phyloP scores from a whole-genome alignment of 2,329 filamentous ascomycete genomes.

The Trichoderma sp. region DNA sequence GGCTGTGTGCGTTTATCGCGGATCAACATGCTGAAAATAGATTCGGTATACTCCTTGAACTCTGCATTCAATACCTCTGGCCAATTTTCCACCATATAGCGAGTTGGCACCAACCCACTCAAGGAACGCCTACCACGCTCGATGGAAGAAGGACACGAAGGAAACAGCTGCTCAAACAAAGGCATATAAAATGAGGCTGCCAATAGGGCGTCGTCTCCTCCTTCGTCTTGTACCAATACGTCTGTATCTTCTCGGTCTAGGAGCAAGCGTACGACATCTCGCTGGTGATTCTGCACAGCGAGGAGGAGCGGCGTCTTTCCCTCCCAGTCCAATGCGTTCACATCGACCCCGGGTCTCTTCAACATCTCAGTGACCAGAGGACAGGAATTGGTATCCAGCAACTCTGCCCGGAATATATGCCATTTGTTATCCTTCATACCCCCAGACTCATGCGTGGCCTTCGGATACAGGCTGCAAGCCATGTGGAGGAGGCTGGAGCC shows the following conservation, averaged over 20 bases:
- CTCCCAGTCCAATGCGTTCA: neutral
- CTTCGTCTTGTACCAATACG: rapidly evolving
- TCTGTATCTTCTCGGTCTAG: neutral
- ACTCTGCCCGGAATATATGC: neutral
- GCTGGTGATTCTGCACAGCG: neutral
- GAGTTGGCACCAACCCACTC: neutral
- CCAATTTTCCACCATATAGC: neutral
- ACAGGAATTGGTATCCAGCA: neutral
- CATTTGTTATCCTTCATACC: no score
- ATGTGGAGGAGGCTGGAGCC: no score
- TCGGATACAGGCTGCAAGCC: no score
- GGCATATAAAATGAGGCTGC: rapidly evolving
- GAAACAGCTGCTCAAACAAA: neutral
- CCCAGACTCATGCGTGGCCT: no score
- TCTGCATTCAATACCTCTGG: neutral
- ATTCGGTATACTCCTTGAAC: neutral
- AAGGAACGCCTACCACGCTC: rapidly evolving
- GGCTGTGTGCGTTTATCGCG: neutral
- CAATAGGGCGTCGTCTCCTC: neutral
- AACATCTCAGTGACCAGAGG: neutral
- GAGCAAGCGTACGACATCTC: neutral
- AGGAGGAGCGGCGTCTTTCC: neutral
- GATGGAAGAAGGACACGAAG: rapidly evolving
- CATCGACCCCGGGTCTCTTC: neutral
- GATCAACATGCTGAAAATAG: neutral